Percentiles rank a stretch among this genome's conserved stretches.
Conservation (phyloP, 129 eudicot species). For the Lactuca sativa region DNA sequence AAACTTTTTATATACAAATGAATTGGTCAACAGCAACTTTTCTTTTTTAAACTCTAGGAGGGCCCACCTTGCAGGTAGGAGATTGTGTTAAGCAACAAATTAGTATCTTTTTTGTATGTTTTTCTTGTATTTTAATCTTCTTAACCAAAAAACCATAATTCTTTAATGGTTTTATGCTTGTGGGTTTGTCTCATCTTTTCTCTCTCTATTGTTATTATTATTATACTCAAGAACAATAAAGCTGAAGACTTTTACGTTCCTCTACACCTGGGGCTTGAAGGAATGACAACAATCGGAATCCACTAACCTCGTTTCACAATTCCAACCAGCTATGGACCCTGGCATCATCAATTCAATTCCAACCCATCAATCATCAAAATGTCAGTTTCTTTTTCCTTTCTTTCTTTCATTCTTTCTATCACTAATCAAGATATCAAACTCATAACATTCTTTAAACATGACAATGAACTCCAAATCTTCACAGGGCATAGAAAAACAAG, state of each 20-base stretch:
- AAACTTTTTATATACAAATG: too few relatives aligned
- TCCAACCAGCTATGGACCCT: slow-evolving; percentile 22
- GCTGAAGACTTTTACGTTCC: background rate
- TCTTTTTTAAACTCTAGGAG: too few relatives aligned
- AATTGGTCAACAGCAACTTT: too few relatives aligned
- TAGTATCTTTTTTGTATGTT: background rate
- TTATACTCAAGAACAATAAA: slow-evolving; percentile 11
- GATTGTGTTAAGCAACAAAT: background rate
- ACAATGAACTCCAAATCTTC: slow-evolving; percentile 39
- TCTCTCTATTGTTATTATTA: background rate
- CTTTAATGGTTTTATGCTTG: background rate
- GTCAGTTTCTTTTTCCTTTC: slow-evolving; percentile 35
- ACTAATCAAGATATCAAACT: background rate
- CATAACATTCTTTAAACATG: slow-evolving; percentile 27
- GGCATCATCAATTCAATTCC: slow-evolving; percentile 26
- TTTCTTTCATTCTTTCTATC: background rate
- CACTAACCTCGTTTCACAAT: slow-evolving; percentile 32
- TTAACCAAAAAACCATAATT: background rate
- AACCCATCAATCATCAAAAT: slow-evolving; percentile 37
- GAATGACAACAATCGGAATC: slow-evolving; percentile 27
- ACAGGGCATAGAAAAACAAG: slow-evolving; percentile 22
- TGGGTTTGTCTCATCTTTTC: slow-evolving; percentile 29
- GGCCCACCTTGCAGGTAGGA: background rate
- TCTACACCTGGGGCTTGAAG: slow-evolving; percentile 19
- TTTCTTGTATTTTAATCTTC: slow-evolving; percentile 24